Percentiles rank a stretch among this genome's conserved stretches.
Evolutionary conservation across 805 yeast genomes (phyloP).

Genomic region (Priceomyces melissophilus): DNA sequence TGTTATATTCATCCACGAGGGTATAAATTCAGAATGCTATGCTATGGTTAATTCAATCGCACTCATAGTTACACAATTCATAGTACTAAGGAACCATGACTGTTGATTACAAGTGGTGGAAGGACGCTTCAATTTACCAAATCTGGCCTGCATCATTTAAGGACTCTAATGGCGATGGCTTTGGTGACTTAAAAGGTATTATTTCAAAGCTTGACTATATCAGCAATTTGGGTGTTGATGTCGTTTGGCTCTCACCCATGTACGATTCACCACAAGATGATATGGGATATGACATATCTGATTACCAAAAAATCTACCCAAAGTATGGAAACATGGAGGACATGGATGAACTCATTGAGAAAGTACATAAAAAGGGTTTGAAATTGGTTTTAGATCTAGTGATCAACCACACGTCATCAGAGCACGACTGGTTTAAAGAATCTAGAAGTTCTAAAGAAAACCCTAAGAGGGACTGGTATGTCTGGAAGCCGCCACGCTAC

Average conservation of each 20-base stretch:
- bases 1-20: too few species aligned
- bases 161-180: slow-evolving; percentile 57
- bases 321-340: slow-evolving; percentile 54
- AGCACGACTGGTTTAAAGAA: slow-evolving; percentile 59
- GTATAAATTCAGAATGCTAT: too few species aligned
- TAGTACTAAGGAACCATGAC: slow-evolving; percentile 11
- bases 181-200: slow-evolving; percentile 57
- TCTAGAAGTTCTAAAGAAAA: slow-evolving; percentile 47
- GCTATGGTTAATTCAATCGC: too few species aligned
- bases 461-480: slow-evolving; percentile 60
- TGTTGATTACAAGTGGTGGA: slow-evolving; percentile 45
- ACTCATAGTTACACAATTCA: too few species aligned
- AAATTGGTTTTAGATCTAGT: slow-evolving; percentile 54
- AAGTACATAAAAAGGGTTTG: slow-evolving; percentile 47
- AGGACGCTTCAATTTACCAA: slow-evolving; percentile 57
- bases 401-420: slow-evolving; percentile 54
- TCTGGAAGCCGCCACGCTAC: slow-evolving; percentile 51
- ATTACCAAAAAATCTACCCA: slow-evolving; percentile 50
- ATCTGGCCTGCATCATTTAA: slow-evolving; percentile 61
- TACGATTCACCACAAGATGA: slow-evolving; percentile 59
- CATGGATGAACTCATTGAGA: slow-evolving; percentile 46
- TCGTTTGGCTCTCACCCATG: slow-evolving; percentile 57
- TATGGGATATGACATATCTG: slow-evolving; percentile 61
- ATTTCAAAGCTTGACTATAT: slow-evolving; percentile 50
- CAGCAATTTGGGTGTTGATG: slow-evolving; percentile 47